Evolutionary conservation across 2,329 filamentous ascomycete species (phyloP), one percentile per base, ranked within the genome.

Genomic region (Penicillium griseofulvum): DNA sequence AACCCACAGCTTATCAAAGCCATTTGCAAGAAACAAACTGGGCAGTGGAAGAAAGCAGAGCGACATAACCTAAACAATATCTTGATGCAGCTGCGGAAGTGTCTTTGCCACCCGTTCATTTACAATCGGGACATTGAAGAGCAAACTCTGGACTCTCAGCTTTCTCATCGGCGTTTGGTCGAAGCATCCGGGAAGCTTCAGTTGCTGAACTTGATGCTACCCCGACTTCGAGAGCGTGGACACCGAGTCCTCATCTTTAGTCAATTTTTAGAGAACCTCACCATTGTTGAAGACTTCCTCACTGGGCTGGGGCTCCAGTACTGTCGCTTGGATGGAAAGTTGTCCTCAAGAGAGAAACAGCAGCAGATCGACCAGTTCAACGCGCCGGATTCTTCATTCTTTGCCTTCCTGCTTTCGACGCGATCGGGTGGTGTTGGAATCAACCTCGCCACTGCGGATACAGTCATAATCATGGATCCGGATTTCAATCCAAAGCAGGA

Each of bases 401-500:
- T 97, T 71, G 91, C 89, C 0, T 97, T 99, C 74, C 76, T 99
- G 17, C 81, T 99, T 0, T 97, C 93, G 0, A 99, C 95, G 4
- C 87, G 94, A 60, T 92, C 95, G 17, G 94, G 94, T 51, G 94
- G 95, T 66, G 93, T 99, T 0, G 95, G 94, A 16, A 99, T 99
- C 78, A 99, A 99, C 69, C 81, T 99, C 52, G 94, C 94, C 0
- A 96, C 92, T 8, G 94, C 94, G 3, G 94, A 99, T 68, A 99
- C 94, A 0, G 95, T 99, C 58, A 97, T 99, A 61, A 97, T 99
- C 62, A 85, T 97, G 62, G 92, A 99, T 65, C 91, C 91, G 0
- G 94, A 99, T 69, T 97, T 96, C 79, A 99, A 99, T 59, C 94
- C 94, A 0, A 94, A 99, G 68, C 94, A 99, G 73, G 95, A 99